Percentiles rank a stretch among this genome's conserved stretches.
Conservation (phyloP, 371 early-diverging fungal species). For the Syncephalastrum contaminatum region DNA sequence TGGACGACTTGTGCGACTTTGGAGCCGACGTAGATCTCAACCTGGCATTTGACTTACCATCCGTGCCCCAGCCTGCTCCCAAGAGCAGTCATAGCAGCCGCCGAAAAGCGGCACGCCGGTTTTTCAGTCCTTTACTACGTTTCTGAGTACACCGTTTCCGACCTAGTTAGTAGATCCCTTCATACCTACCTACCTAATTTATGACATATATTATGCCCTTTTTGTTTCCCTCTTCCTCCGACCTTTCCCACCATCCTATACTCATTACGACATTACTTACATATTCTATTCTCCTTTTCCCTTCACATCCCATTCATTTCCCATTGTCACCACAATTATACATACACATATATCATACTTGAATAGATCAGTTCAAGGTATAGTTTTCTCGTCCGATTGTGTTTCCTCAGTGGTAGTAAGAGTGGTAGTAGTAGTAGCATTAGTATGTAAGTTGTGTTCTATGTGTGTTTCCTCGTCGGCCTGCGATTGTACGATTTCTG, state of each 20-base stretch:
- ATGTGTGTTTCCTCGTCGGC: too few relatives aligned
- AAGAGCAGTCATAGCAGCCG: conserved; percentile 21
- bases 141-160: conserved; percentile 4
- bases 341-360: too few relatives aligned
- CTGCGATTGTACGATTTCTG: too few relatives aligned
- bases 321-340: neutral
- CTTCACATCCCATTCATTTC: conserved; percentile 1
- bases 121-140: conserved; percentile 29
- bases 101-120: conserved; percentile 20
- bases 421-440: too few relatives aligned
- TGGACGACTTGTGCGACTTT: conserved; percentile 12
- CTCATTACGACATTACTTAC: neutral
- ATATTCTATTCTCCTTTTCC: neutral
- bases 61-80: conserved; percentile 4
- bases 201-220: neutral
- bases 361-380: too few relatives aligned
- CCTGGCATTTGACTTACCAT: conserved; percentile 17
- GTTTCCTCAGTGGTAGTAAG: too few relatives aligned
- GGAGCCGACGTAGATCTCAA: conserved; percentile 30
- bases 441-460: too few relatives aligned
- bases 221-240: too few relatives aligned
- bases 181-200: conserved; percentile 3
- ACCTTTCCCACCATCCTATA: too few relatives aligned
- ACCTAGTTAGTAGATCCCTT: conserved; percentile 1
- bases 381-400: too few relatives aligned